A percentile compares a stretch with the other conserved stretches of the same genome.
Conservation (phyloP, 495 filamentous ascomycete genomes). For the Jackrogersella minutella region DNA sequence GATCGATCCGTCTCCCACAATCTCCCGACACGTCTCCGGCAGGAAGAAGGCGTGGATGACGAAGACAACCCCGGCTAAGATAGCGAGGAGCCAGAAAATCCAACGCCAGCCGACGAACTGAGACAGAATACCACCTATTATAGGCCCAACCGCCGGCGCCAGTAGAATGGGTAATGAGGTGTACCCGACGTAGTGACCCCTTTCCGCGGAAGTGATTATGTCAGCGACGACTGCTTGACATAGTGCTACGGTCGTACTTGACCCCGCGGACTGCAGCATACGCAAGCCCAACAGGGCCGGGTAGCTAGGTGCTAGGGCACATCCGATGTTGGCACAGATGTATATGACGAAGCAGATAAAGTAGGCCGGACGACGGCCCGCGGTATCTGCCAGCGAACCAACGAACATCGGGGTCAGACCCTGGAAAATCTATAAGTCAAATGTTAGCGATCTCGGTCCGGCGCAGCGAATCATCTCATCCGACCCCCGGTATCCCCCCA, state of each 20-base stretch:
- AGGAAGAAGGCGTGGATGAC: constrained; percentile 53
- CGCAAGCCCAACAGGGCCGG: constrained; percentile 60
- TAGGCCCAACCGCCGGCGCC: constrained; percentile 56
- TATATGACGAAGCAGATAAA: constrained; percentile 62
- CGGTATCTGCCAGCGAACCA: constrained; percentile 58
- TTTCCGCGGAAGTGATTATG: constrained; percentile 57
- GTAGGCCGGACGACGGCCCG: constrained; percentile 61
- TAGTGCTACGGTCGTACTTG: constrained; percentile 57
- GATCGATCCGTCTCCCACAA: constrained; percentile 72
- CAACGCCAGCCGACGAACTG: constrained; percentile 65
- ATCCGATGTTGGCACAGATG: constrained; percentile 61
- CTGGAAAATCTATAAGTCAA: constrained; percentile 51
- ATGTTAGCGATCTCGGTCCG: constrained; percentile 3
- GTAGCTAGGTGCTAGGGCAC: constrained; percentile 61
- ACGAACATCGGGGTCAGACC: constrained; percentile 60
- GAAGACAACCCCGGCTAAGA: constrained; percentile 53
- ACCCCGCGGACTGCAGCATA: constrained; percentile 61
- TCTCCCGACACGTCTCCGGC: constrained; percentile 65
- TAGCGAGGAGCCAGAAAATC: constrained; percentile 70
- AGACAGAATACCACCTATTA: constrained; percentile 63
- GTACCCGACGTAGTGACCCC: constrained; percentile 59
- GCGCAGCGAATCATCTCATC: neutral
- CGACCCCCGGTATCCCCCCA: neutral
- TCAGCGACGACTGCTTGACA: constrained; percentile 62
- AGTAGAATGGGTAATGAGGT: constrained; percentile 44